A percentile compares a stretch with the other conserved stretches of the same genome.
Evolutionary conservation across 2,329 filamentous ascomycete species (phyloP).

Genomic region (Xylariomycetidae sp.): DNA sequence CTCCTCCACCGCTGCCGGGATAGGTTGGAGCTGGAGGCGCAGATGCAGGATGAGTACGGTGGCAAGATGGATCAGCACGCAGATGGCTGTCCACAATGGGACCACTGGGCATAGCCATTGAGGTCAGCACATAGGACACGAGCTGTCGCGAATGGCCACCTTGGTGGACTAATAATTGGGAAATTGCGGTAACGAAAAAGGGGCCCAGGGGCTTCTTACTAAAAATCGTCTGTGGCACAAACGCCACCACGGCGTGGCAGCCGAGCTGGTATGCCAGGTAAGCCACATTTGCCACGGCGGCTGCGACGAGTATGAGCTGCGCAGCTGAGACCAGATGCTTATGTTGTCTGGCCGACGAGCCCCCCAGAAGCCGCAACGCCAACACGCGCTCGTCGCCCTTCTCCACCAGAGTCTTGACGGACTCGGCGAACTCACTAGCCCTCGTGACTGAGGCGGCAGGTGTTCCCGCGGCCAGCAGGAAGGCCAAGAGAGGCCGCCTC

Average conservation of each 20-base stretch:
- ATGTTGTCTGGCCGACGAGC: no score
- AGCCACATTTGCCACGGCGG: constrained; percentile 20
- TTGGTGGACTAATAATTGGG: no score
- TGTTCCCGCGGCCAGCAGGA: constrained; percentile 14
- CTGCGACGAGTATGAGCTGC: constrained; percentile 17
- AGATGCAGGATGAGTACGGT: constrained; percentile 11
- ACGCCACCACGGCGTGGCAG: constrained; percentile 19
- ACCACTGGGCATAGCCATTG: no score
- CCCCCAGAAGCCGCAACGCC: constrained; percentile 6
- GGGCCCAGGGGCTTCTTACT: no score
- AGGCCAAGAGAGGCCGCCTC: constrained; percentile 11
- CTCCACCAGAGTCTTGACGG: constrained; percentile 6
- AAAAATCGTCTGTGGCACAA: constrained; percentile 18
- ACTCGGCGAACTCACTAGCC: constrained; percentile 8
- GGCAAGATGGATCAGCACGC: constrained; percentile 16
- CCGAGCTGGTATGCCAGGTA: constrained; percentile 21
- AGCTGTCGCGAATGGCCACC: no score
- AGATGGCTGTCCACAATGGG: constrained; percentile 21
- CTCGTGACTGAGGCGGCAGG: constrained; percentile 14
- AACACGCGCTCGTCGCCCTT: constrained; percentile 4
- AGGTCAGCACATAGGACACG: no score
- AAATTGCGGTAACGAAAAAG: no score
- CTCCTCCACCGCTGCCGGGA: constrained; percentile 4
- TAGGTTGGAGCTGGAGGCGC: constrained; percentile 7
- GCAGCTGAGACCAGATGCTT: constrained; percentile 6